These are phyloP conservation scores for Penicillium dipodomyicola DNA, from an alignment of 495 filamentous ascomycete genomes.

Conservation along the genomic window DNA sequence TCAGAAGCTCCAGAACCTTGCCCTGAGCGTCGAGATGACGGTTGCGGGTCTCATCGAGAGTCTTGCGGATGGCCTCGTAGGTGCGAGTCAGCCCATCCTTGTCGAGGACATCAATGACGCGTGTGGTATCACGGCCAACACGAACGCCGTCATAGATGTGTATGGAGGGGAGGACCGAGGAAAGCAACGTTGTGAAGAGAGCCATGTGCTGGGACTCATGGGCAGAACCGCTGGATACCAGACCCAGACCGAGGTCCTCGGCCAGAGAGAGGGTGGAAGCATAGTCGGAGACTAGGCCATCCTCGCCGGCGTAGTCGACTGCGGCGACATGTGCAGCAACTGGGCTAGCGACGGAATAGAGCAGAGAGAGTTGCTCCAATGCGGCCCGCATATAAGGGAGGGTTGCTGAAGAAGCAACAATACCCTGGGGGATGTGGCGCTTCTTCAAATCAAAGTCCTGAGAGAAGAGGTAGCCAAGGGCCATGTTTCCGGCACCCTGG, in stretches of 20 bases:
- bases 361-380: constrained; percentile 82
- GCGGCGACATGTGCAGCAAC: constrained; percentile 94
- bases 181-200: constrained; percentile 79
- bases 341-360: constrained; percentile 86
- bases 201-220: constrained; percentile 97
- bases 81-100: constrained; percentile 64
- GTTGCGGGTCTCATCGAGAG: constrained; percentile 57
- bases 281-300: constrained; percentile 84
- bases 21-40: constrained; percentile 72
- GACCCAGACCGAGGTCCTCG: constrained; percentile 87
- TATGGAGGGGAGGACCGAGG: constrained; percentile 75
- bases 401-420: constrained; percentile 80
- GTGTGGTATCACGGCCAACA: constrained; percentile 78
- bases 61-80: constrained; percentile 66
- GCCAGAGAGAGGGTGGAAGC: constrained; percentile 72
- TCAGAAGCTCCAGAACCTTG: constrained; percentile 70
- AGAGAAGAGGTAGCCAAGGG: constrained; percentile 95
- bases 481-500: constrained; percentile 84
- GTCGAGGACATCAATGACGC: constrained; percentile 81
- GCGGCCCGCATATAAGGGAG: constrained; percentile 77
- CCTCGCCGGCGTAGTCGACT: constrained; percentile 73
- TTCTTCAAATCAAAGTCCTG: constrained; percentile 91
- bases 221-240: constrained; percentile 79
- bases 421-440: constrained; percentile 83
- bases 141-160: constrained; percentile 92